Conservation (phyloP, 2,329 filamentous ascomycete genomes). For the Dactylellina drechsleri region DNA sequence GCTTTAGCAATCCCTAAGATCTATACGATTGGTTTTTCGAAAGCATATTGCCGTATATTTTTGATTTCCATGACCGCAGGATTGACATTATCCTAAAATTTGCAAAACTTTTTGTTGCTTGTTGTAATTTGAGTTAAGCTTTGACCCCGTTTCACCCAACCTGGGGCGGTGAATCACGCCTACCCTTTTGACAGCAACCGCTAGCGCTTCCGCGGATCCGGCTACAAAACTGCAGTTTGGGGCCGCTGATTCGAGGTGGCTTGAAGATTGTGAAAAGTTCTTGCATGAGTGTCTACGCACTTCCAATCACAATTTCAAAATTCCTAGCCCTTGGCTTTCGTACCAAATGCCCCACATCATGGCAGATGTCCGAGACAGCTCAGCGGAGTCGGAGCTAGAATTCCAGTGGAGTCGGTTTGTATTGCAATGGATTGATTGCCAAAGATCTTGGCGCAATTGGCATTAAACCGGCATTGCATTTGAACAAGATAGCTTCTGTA, state of each 20-base stretch:
- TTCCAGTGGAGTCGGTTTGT: neutral
- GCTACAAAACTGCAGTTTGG: slow-evolving; percentile 45
- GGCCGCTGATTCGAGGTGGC: slow-evolving; percentile 25
- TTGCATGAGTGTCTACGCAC: slow-evolving; percentile 44
- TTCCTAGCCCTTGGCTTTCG: slow-evolving; percentile 13
- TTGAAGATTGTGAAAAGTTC: slow-evolving; percentile 34
- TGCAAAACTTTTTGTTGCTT: neutral
- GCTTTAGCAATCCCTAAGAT: no score
- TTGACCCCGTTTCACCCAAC: neutral
- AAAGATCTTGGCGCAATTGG: no score
- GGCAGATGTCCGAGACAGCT: slow-evolving; percentile 42
- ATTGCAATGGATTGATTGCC: no score
- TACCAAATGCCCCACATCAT: slow-evolving; percentile 44
- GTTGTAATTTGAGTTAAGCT: neutral
- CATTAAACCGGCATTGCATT: no score
- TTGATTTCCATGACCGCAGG: neutral
- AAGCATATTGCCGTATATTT: neutral
- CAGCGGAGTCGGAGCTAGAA: no score
- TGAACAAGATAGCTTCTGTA: no score
- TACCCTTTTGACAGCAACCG: slow-evolving; percentile 23
- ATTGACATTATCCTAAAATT: neutral
- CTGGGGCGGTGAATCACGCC: slow-evolving; percentile 25
- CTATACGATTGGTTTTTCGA: no score
- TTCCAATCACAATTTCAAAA: slow-evolving; percentile 40
- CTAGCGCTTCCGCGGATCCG: slow-evolving; percentile 52